Evolutionary conservation across 2,329 filamentous ascomycete species (phyloP), one percentile per base, ranked within the genome.

Genomic region (Colletotrichum graminicola): DNA sequence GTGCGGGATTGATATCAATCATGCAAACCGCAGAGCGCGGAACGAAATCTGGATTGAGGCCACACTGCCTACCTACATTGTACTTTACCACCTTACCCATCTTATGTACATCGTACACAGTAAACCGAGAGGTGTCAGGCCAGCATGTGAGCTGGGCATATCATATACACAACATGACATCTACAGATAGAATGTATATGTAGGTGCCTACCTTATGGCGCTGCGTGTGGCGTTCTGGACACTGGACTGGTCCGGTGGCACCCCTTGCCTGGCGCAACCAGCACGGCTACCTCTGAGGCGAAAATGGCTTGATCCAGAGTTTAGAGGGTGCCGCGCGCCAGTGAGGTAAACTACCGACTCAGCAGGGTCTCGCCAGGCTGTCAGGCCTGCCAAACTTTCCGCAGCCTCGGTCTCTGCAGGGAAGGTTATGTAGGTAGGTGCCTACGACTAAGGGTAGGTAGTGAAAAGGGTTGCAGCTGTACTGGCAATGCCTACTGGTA

Each of bases 171-270:
- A 8, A 18, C 6, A 41, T 41, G 3, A 43, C 16, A 18, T 18
- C 34, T 39, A 39, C 36, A 43, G 41, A 43, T 21, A 21, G 5
- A 43, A 43, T 43, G 41, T 43, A 21, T 21, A 43, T 10, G 41
- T 43, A 43, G 7, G 7, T 43, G 21, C 41, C 41, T 43, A 43
- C 41, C 41, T 43, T 21, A 21, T 21, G 41, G 26, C 32, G 36
- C 21, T 65, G 39, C 52, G 57, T 49, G 57, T 47, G 23, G 43
- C 32, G 34, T 63, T 54, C 41, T 63, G 32, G 59, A 16, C 59
- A 41, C 49, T 63, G 59, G 41, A 63, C 65, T 49, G 62, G 62
- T 32, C 52, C 32, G 32, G 41, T 59, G 52, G 52, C 52, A 29
- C 29, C 62, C 39, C 39, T 14, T 39, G 49, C 49, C 29, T 45